phyloP scores from a whole-genome alignment of 2,329 filamentous ascomycete species.

The Didymella segeticola region DNA sequence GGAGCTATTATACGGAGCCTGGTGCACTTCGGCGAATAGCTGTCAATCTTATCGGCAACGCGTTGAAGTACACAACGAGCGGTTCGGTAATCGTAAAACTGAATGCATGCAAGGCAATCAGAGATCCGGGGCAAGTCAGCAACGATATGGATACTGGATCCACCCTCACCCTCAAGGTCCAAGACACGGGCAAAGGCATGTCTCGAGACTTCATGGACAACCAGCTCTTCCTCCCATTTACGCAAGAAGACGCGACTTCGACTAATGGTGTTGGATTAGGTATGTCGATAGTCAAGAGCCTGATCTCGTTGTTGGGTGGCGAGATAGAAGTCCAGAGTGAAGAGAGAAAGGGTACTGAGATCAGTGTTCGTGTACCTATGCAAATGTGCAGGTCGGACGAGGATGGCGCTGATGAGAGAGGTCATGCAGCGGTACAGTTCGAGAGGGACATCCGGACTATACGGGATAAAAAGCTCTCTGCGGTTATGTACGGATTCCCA shows the following conservation, averaged over 20 bases:
- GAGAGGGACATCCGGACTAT: not conserved
- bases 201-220: constrained; percentile 23
- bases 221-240: constrained; percentile 27
- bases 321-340: constrained; percentile 24
- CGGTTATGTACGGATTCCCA: constrained; percentile 17
- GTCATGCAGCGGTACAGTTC: not conserved
- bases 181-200: constrained; percentile 32
- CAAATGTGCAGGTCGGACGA: not conserved
- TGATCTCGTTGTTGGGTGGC: constrained; percentile 23
- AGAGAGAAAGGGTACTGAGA: constrained; percentile 1
- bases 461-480: constrained; percentile 1
- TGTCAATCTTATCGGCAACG: constrained; percentile 32
- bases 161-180: constrained; percentile 34
- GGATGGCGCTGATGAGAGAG: not conserved
- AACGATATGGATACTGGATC: not conserved
- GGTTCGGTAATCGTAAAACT: constrained; percentile 12
- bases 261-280: constrained; percentile 27
- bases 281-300: constrained; percentile 29
- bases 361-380: constrained; percentile 8
- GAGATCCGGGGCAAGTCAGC: not conserved
- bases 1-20: constrained; percentile 13
- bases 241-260: constrained; percentile 27
- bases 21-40: constrained; percentile 26
- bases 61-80: constrained; percentile 27
- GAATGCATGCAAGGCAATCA: not conserved